Percentiles rank a stretch among this genome's conserved stretches.
Conservation (phyloP, 2,329 filamentous ascomycete species). For the Xenoacremonium recifei region DNA sequence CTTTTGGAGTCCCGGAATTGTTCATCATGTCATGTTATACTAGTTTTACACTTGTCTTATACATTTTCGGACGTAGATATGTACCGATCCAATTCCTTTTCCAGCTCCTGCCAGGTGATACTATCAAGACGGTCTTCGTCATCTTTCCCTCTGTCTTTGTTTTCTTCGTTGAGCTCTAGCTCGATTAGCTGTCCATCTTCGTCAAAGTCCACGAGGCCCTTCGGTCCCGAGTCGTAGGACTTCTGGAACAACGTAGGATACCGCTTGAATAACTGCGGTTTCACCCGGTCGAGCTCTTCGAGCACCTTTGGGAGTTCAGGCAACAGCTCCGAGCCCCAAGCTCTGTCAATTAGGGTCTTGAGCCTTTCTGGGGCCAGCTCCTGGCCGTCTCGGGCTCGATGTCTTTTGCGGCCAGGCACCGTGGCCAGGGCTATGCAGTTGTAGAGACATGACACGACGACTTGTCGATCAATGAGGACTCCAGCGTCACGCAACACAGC, state of each 20-base stretch:
- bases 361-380: slow-evolving; percentile 30
- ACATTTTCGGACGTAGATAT: slow-evolving; percentile 1
- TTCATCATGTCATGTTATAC: slow-evolving; percentile 22
- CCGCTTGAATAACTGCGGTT: slow-evolving; percentile 28
- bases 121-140: too few relatives aligned
- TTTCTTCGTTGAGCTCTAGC: slow-evolving; percentile 5
- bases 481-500: slow-evolving; percentile 34
- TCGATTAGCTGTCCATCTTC: slow-evolving; percentile 4
- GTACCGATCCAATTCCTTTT: neutral
- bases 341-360: slow-evolving; percentile 31
- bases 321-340: slow-evolving; percentile 34
- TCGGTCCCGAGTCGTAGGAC: slow-evolving; percentile 21
- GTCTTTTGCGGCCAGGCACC: slow-evolving; percentile 25
- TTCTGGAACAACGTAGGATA: slow-evolving; percentile 28
- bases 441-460: slow-evolving; percentile 27
- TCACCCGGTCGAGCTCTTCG: slow-evolving; percentile 27
- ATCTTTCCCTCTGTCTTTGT: neutral
- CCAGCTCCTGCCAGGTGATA: neutral
- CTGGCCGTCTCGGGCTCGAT: slow-evolving; percentile 28
- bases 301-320: slow-evolving; percentile 20
- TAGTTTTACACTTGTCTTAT: slow-evolving; percentile 14
- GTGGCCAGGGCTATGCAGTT: slow-evolving; percentile 29
- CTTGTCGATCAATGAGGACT: slow-evolving; percentile 32
- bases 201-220: slow-evolving; percentile 1
- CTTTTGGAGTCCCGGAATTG: slow-evolving; percentile 27